Evolutionary conservation across 257 asterid species (phyloP).

Genomic region (Ballota nigra): DNA sequence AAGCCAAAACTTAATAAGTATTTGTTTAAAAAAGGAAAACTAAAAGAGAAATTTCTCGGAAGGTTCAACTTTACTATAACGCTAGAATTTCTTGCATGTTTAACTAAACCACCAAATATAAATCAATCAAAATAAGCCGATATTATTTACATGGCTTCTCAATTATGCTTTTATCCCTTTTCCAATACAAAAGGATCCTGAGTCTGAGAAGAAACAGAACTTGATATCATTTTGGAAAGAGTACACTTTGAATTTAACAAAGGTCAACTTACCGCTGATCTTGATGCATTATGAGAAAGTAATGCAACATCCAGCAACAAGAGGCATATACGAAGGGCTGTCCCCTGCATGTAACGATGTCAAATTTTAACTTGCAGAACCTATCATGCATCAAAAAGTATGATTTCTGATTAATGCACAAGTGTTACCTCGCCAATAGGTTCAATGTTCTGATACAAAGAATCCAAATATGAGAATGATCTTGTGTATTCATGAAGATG

Average conservation of each 20-base stretch:
- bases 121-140: neutral
- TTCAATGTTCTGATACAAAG: constrained; percentile 66
- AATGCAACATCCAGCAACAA: constrained; percentile 73
- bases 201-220: neutral
- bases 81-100: neutral
- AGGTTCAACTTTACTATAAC: neutral
- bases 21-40: neutral
- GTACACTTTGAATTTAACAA: neutral
- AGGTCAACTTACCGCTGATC: constrained; percentile 59
- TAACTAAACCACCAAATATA: constrained; percentile 5
- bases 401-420: neutral
- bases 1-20: neutral
- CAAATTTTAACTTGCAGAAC: constrained; percentile 10
- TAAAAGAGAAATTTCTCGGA: neutral
- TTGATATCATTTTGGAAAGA: neutral
- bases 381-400: neutral
- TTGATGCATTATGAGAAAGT: constrained; percentile 57
- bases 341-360: constrained; percentile 46
- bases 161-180: neutral
- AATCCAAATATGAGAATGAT: constrained; percentile 65
- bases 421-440: constrained; percentile 72
- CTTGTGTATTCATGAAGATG: constrained; percentile 73
- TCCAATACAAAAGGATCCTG: neutral
- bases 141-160: neutral
- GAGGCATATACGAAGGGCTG: constrained; percentile 77